A percentile compares a stretch with the other conserved stretches of the same genome.
Conservation (phyloP, 2,329 filamentous ascomycete genomes). For the Eutypella sp. region DNA sequence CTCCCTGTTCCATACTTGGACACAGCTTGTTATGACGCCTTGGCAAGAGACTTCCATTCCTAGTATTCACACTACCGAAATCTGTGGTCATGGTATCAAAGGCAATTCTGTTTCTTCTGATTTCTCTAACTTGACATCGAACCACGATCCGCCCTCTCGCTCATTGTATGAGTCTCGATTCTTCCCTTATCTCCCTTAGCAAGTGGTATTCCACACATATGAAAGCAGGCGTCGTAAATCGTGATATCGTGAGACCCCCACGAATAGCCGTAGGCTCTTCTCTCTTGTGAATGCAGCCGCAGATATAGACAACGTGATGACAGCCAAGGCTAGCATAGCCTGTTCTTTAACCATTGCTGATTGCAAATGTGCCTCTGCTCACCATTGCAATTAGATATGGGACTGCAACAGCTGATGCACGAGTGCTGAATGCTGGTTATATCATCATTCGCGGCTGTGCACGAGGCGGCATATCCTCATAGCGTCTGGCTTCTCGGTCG, state of each 20-base stretch:
- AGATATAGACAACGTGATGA: not conserved
- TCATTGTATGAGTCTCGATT: no score
- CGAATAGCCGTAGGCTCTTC: not conserved
- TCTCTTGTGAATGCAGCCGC: not conserved
- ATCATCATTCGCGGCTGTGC: constrained; percentile 39
- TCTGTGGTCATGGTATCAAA: no score
- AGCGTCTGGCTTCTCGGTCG: constrained; percentile 47
- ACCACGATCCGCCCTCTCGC: no score
- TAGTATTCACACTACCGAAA: no score
- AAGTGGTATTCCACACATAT: not conserved
- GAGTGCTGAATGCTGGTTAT: constrained; percentile 7
- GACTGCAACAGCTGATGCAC: not conserved
- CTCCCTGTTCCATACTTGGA: no score
- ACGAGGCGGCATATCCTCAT: constrained; percentile 54
- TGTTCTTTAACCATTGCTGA: no score
- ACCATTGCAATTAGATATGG: not conserved
- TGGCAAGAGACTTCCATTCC: no score
- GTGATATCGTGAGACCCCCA: not conserved
- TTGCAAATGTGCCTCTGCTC: not conserved
- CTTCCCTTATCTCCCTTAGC: not conserved
- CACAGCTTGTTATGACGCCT: no score
- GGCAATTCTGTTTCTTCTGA: no score
- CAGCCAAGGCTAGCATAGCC: not conserved
- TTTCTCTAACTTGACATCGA: no score
- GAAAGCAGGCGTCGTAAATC: not conserved